Evolutionary conservation across 306 rosid genomes (phyloP), one percentile per base, ranked within the genome.

Genomic region (Trichosanthes cucumerina): DNA sequence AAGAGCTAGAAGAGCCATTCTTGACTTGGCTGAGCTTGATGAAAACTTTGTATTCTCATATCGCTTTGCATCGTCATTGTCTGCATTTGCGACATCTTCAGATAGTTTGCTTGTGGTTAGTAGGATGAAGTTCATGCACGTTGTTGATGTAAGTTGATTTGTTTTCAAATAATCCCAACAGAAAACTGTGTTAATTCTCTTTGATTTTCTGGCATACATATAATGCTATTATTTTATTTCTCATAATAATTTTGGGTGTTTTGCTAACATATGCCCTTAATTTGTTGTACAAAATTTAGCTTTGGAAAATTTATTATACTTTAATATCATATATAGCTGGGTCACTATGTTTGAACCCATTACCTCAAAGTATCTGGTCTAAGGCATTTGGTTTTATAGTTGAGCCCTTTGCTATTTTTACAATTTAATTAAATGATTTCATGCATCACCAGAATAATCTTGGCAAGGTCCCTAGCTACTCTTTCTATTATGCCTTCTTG

Each of bases 51-150:
- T 84, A 3, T 84, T 88, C 79, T 88, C 93, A 64, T 91, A 97
- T 73, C 85, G 78, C 79, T 90, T 84, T 79, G 91, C 86, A 24
- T 86, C 93, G 80, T 86, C 92, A 16, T 87, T 95, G 81, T 90
- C 97, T 86, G 86, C 89, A 18, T 90, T 91, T 82, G 86, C 83
- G 56, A 74, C 86, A 39, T 84, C 97, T 57, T 86, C 93, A 44
- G 90, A 80, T 79, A 82, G 83, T 80, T 57, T 91, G 86, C 88
- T 91, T 76, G 89, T 88, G 72, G 91, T 90, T 49, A 90, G 93
- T 85, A 96, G 98, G 81, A 89, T 87, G 82, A 88, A 92, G 79
- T 95, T 95, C 84, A 90, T 91, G 97, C 86, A 65, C 85, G 77
- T 87, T 80, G 88, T 86, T 79, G 93, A 88, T 81, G 99, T 95